A percentile compares a stretch with the other conserved stretches of the same genome.
These are phyloP conservation scores for Stramenopiles sp. DNA, from an alignment of 352 stramenopile genomes.

Conservation along the genomic window DNA sequence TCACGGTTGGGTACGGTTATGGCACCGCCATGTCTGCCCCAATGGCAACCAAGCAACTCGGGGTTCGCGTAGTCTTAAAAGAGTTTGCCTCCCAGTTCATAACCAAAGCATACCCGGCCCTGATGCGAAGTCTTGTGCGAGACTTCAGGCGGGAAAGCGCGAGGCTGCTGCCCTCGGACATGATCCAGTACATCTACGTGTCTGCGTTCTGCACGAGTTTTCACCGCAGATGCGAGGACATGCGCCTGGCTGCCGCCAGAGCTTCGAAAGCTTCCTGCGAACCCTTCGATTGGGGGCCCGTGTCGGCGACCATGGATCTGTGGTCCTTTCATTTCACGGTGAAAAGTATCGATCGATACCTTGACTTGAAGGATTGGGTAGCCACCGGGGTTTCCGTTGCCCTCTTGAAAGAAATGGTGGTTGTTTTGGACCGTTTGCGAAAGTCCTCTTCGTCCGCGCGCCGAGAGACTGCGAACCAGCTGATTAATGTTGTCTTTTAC, in stretches of 20 bases:
- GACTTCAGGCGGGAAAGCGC: slow-evolving; percentile 54
- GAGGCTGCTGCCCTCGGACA: slow-evolving; percentile 53
- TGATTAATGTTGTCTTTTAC: slow-evolving; percentile 7
- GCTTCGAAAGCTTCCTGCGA: background rate
- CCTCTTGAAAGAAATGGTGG: background rate
- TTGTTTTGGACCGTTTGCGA: background rate
- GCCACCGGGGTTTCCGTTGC: background rate
- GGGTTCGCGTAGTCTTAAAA: slow-evolving; percentile 24
- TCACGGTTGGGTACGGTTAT: slow-evolving; percentile 29
- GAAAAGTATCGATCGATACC: slow-evolving; percentile 1
- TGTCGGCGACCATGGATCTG: background rate
- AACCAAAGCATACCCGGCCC: slow-evolving; percentile 49
- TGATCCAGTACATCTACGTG: slow-evolving; percentile 61
- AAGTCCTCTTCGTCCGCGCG: background rate
- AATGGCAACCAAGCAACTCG: slow-evolving; percentile 9
- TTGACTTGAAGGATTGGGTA: slow-evolving; percentile 4
- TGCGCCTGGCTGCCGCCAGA: background rate
- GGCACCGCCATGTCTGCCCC: slow-evolving; percentile 30
- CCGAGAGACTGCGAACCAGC: background rate
- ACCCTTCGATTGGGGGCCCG: background rate
- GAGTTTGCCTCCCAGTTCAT: slow-evolving; percentile 47
- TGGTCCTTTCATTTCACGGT: slow-evolving; percentile 1
- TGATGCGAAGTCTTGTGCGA: slow-evolving; percentile 56
- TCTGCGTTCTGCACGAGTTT: slow-evolving; percentile 57
- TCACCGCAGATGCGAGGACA: slow-evolving; percentile 26